Percentiles rank a stretch among this genome's conserved stretches.
phyloP scores from a whole-genome alignment of 139 green algal genomes.

The Closterium sp. region DNA sequence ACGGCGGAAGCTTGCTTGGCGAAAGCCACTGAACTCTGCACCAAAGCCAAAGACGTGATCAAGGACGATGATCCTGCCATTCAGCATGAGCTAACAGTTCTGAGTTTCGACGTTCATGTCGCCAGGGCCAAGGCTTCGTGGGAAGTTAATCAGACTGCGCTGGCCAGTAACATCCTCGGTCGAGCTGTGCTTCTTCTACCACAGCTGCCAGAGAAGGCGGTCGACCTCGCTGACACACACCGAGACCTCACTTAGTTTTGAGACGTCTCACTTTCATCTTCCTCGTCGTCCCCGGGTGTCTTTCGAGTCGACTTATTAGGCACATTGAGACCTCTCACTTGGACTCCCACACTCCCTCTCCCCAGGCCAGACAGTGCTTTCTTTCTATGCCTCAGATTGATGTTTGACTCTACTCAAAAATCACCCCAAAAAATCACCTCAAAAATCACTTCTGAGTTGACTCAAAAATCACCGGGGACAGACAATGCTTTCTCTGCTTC shows the following conservation, averaged over 20 bases:
- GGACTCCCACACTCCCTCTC: too few relatives aligned
- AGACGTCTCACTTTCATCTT: too few relatives aligned
- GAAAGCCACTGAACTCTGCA: constrained; percentile 28
- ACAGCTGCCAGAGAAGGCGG: constrained; percentile 26
- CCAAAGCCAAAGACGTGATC: constrained; percentile 3
- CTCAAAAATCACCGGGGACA: not conserved
- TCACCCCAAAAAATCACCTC: too few relatives aligned
- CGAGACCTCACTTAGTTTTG: too few relatives aligned
- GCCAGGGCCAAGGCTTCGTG: constrained; percentile 24
- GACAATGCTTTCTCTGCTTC: too few relatives aligned
- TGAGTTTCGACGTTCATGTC: constrained; percentile 20
- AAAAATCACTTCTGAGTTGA: not conserved
- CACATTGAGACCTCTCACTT: too few relatives aligned
- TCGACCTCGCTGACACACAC: constrained; percentile 28
- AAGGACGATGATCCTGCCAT: constrained; percentile 1
- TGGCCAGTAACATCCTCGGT: constrained; percentile 33
- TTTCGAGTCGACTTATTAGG: too few relatives aligned
- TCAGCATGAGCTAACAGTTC: not conserved
- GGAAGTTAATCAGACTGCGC: constrained; percentile 20
- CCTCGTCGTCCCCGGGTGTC: too few relatives aligned
- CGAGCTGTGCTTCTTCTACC: constrained; percentile 1
- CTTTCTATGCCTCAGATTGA: too few relatives aligned
- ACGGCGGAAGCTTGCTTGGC: constrained; percentile 31
- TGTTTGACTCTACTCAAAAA: too few relatives aligned
- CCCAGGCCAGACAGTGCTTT: too few relatives aligned